Evolutionary conservation across 176 grass and related monocot genomes (phyloP).

Genomic region (Olyra latifolia): DNA sequence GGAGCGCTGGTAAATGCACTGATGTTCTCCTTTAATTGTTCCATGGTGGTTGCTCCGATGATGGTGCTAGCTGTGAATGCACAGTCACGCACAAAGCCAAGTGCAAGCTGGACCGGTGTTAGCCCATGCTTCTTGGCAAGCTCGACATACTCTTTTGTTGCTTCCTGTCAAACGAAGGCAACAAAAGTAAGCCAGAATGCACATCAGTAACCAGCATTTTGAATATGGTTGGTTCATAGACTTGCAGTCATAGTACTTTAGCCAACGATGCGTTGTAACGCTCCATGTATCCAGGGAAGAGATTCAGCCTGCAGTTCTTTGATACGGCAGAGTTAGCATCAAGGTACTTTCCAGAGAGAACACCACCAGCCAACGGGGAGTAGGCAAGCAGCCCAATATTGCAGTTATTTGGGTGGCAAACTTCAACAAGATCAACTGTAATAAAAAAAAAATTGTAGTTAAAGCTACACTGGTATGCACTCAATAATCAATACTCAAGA

Average conservation of each 20-base stretch:
- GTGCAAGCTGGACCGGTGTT: constrained; percentile 73
- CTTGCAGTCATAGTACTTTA: constrained; percentile 46
- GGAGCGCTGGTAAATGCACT: constrained; percentile 54
- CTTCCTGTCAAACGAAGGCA: constrained; percentile 48
- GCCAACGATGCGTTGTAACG: constrained; percentile 75
- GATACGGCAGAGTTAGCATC: constrained; percentile 35
- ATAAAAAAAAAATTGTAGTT: not conserved
- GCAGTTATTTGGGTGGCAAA: constrained; percentile 85
- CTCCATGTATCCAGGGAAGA: constrained; percentile 93
- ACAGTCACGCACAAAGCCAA: constrained; percentile 72
- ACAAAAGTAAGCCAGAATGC: not conserved
- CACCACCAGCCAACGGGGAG: constrained; percentile 81
- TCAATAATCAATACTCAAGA: no score
- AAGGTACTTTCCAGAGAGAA: constrained; percentile 86
- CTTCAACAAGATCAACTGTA: constrained; percentile 91
- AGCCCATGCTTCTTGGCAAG: constrained; percentile 74
- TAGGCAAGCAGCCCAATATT: constrained; percentile 88
- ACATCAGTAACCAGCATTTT: no score
- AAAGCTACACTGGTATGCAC: not conserved
- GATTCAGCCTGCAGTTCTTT: constrained; percentile 66
- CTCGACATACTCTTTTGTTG: constrained; percentile 62
- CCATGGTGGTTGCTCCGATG: constrained; percentile 79
- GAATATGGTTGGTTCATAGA: no score
- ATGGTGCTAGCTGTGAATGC: constrained; percentile 84
- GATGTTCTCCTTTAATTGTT: constrained; percentile 79